Conservation (phyloP, 495 filamentous ascomycete genomes). For the Aspergillus olivimuriae region DNA sequence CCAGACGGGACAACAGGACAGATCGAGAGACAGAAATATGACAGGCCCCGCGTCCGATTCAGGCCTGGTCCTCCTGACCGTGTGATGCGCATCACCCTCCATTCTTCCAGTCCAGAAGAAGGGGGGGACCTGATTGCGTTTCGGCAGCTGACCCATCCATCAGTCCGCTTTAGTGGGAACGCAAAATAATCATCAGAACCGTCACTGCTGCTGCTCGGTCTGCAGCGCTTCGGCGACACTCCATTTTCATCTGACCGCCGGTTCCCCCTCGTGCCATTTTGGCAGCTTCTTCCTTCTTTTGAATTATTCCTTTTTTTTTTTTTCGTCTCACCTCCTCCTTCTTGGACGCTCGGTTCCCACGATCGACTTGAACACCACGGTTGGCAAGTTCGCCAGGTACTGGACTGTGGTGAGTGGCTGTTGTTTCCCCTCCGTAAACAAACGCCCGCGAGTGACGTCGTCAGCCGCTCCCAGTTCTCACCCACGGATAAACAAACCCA, state of each 20-base stretch:
- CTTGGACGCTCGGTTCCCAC: no score
- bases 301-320: background rate
- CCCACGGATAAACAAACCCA: conserved; percentile 5
- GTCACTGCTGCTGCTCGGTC: background rate
- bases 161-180: background rate
- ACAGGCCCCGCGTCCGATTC: background rate
- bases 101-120: background rate
- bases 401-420: background rate
- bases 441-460: conserved; percentile 10
- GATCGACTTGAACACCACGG: no score
- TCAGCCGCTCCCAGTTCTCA: background rate
- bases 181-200: background rate
- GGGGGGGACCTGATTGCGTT: background rate
- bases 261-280: background rate
- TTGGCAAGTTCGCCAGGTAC: no score
- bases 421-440: conserved; percentile 1
- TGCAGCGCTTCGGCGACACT: background rate
- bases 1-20: background rate
- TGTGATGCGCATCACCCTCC: background rate
- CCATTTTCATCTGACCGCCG: conserved; percentile 3
- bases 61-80: no score
- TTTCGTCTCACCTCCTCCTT: background rate
- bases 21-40: background rate
- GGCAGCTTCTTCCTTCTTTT: background rate
- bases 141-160: background rate